Conservation (phyloP, 805 yeast species). For the Zygosaccharomyces siamensis region DNA sequence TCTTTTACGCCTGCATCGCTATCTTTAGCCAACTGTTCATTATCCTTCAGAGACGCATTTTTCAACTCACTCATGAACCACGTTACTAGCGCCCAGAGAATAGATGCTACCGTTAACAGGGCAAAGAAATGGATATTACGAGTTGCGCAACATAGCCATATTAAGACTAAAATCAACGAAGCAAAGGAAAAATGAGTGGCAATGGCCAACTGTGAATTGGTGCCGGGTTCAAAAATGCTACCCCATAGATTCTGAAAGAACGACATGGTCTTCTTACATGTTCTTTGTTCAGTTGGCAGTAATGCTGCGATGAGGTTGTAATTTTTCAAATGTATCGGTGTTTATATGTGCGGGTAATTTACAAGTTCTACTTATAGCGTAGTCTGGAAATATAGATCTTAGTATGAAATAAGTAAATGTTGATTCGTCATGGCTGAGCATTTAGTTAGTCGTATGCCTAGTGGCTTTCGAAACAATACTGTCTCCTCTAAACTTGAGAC, state of each 20-base stretch:
- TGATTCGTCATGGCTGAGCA: too few relatives aligned
- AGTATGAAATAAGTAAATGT: too few relatives aligned
- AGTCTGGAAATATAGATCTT: too few relatives aligned
- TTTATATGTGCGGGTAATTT: not conserved
- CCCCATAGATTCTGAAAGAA: constrained; percentile 67
- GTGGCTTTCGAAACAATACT: too few relatives aligned
- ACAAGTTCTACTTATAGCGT: not conserved
- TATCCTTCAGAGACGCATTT: constrained; percentile 35
- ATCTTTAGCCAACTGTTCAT: constrained; percentile 29
- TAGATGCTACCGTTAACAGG: constrained; percentile 49
- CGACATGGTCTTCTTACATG: constrained; percentile 12
- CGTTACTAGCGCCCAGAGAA: constrained; percentile 73
- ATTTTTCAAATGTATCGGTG: not conserved
- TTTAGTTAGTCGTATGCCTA: too few relatives aligned
- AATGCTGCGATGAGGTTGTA: not conserved
- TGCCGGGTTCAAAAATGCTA: constrained; percentile 87
- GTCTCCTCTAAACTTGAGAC: not conserved
- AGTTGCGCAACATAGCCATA: constrained; percentile 54
- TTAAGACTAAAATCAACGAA: constrained; percentile 50
- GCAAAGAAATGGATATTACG: constrained; percentile 62
- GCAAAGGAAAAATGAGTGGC: constrained; percentile 86
- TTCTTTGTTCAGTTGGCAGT: not conserved
- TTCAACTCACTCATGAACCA: constrained; percentile 81
- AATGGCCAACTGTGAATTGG: constrained; percentile 78
- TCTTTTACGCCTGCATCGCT: constrained; percentile 19